These are phyloP conservation scores for Aphanomyces invadans DNA, from an alignment of 352 stramenopile species.

Conservation along the genomic window DNA sequence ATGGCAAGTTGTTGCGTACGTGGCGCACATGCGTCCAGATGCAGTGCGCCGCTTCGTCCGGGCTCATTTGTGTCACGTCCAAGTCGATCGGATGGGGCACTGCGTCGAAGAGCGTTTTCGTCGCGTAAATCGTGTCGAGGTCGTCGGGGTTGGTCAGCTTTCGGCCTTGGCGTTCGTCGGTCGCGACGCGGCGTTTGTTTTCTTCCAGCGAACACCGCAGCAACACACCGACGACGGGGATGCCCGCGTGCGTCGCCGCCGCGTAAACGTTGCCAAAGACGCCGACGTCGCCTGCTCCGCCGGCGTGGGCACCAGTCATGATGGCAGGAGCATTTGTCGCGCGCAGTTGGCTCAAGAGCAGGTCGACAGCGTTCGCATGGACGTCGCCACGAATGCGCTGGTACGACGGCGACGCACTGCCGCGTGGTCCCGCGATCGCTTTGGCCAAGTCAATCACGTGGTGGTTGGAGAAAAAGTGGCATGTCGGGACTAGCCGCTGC, in stretches of 20 bases:
- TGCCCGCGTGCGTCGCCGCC: background rate
- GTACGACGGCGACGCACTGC: background rate
- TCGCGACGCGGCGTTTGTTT: background rate
- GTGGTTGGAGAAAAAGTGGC: background rate
- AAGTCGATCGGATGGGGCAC: background rate
- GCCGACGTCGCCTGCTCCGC: background rate
- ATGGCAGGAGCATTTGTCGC: background rate
- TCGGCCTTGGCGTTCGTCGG: background rate
- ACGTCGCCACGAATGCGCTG: background rate
- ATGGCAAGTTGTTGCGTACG: no score
- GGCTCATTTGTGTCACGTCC: background rate
- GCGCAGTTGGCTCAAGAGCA: background rate
- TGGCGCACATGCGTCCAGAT: background rate
- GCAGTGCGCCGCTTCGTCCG: background rate
- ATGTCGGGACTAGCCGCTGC: background rate
- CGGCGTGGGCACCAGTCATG: background rate
- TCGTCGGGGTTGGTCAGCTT: background rate
- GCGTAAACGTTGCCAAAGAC: background rate
- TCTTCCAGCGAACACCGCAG: background rate
- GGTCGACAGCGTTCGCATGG: background rate
- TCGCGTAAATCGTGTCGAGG: background rate
- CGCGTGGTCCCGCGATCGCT: background rate
- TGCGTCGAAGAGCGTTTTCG: background rate
- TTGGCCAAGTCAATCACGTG: background rate
- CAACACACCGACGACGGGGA: background rate